Conservation (phyloP, 2,329 filamentous ascomycete species). For the Akanthomyces lecanii region DNA sequence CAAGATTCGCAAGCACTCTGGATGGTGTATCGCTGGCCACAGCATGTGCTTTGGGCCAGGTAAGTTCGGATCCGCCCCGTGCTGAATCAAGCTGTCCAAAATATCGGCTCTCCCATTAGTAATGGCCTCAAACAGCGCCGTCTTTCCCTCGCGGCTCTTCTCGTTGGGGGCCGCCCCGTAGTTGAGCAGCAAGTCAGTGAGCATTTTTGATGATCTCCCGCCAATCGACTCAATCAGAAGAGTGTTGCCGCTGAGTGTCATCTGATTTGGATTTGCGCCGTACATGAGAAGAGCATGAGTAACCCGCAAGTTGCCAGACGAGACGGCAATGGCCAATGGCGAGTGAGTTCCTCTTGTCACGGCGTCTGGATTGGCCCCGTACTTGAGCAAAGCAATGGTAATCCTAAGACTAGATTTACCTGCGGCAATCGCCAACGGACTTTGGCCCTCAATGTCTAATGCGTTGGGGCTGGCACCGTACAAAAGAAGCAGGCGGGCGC, state of each 20-base stretch:
- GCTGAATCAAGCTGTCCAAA: conserved; percentile 45
- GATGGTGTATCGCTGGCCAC: conserved; percentile 59
- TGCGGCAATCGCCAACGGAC: conserved; percentile 48
- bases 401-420: conserved; percentile 53
- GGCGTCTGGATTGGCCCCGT: conserved; percentile 57
- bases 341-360: conserved; percentile 47
- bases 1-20: conserved; percentile 54
- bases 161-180: conserved; percentile 56
- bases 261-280: conserved; percentile 52
- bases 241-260: conserved; percentile 55
- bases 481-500: conserved; percentile 50
- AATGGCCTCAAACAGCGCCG: conserved; percentile 60
- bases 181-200: conserved; percentile 56
- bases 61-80: conserved; percentile 62
- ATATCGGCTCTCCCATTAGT: conserved; percentile 52
- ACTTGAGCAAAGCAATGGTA: conserved; percentile 58
- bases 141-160: conserved; percentile 59
- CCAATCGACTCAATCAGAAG: conserved; percentile 57
- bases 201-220: conserved; percentile 49
- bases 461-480: conserved; percentile 56
- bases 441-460: conserved; percentile 43
- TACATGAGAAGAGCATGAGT: conserved; percentile 58
- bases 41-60: conserved; percentile 66
- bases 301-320: conserved; percentile 51
- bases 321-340: conserved; percentile 48